Percentiles rank a stretch among this genome's conserved stretches.
Evolutionary conservation across 176 grass and related monocot species (phyloP).

Genomic region (Zizania latifolia): DNA sequence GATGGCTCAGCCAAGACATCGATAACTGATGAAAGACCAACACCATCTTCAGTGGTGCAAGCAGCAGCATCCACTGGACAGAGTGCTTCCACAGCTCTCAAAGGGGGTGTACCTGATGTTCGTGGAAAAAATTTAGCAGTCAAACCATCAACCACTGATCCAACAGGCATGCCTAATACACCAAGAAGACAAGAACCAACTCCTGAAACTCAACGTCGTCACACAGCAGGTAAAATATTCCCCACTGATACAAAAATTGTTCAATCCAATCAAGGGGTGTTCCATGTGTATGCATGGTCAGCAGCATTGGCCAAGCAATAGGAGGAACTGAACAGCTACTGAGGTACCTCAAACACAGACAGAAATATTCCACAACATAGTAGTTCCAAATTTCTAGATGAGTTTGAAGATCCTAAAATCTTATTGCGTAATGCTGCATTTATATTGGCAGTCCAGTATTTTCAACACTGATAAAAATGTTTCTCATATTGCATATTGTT

Average conservation of each 20-base stretch:
- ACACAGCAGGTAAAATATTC: slow-evolving; percentile 10
- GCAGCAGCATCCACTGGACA: slow-evolving; percentile 11
- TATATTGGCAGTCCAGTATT: background rate
- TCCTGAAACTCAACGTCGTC: background rate
- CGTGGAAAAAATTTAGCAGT: background rate
- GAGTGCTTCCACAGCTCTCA: background rate
- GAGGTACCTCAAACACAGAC: slow-evolving; percentile 5
- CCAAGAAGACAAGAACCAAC: background rate
- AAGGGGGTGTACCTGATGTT: slow-evolving; percentile 1
- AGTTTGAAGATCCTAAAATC: background rate
- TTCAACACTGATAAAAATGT: background rate
- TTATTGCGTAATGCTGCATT: background rate
- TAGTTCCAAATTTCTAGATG: background rate
- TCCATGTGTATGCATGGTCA: background rate
- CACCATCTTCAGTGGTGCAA: background rate
- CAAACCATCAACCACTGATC: background rate
- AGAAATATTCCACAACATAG: background rate
- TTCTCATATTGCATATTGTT: background rate
- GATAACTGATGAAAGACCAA: slow-evolving; percentile 7
- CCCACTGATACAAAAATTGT: background rate
- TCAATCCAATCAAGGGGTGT: background rate
- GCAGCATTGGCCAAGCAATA: background rate
- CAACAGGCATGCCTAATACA: background rate
- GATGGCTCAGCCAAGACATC: slow-evolving; percentile 4
- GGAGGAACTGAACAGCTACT: background rate